Evolutionary conservation across 75 land plant species (phyloP).

Genomic region (Adiantum capillusveneris): DNA sequence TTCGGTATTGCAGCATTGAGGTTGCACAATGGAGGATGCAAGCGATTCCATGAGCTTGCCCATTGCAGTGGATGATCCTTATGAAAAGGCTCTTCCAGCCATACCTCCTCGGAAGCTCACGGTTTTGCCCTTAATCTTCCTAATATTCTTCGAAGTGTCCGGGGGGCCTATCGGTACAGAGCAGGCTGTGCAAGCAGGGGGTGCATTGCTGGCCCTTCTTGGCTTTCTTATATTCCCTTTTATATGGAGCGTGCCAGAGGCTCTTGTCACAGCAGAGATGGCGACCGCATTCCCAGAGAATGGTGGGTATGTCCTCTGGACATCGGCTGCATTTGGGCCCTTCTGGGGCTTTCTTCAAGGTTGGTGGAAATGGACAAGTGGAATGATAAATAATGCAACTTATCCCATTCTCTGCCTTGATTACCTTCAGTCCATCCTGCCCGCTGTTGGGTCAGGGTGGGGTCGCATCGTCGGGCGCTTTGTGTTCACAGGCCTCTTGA

Average conservation of each 20-base stretch:
- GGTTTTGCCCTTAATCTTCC: constrained; percentile 48
- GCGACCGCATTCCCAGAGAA: constrained; percentile 74
- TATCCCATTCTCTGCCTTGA: constrained; percentile 77
- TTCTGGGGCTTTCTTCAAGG: constrained; percentile 82
- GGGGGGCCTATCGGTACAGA: constrained; percentile 71
- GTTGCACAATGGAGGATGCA: too few relatives aligned
- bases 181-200: constrained; percentile 62
- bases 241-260: constrained; percentile 78
- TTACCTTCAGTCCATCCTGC: constrained; percentile 58
- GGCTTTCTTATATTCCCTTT: constrained; percentile 65
- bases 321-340: constrained; percentile 62
- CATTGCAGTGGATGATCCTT: too few relatives aligned
- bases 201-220: constrained; percentile 65
- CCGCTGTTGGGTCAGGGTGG: constrained; percentile 38
- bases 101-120: constrained; percentile 27
- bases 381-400: constrained; percentile 60
- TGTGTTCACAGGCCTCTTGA: constrained; percentile 36
- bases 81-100: too few relatives aligned
- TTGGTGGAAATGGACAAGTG: constrained; percentile 76
- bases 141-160: constrained; percentile 56
- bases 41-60: too few relatives aligned
- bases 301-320: constrained; percentile 86
- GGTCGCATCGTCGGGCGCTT: constrained; percentile 32
- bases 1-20: too few relatives aligned
- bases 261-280: constrained; percentile 72